Evolutionary conservation across 2,329 filamentous ascomycete species (phyloP).

Genomic region (Setomelanomma holmii): DNA sequence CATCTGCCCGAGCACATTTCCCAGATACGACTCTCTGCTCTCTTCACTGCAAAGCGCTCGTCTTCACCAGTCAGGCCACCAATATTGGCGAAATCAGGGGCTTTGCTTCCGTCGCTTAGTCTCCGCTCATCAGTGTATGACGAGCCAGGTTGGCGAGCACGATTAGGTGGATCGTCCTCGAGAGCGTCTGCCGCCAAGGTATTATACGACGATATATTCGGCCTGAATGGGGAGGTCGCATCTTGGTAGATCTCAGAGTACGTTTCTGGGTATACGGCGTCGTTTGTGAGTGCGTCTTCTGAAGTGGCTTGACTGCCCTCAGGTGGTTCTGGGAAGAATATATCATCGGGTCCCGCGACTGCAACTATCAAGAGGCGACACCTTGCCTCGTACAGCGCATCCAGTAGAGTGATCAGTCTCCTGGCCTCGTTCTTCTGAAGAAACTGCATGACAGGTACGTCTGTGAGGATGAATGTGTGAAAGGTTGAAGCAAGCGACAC

Average conservation of each 20-base stretch:
- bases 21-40: constrained; percentile 79
- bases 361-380: constrained; percentile 77
- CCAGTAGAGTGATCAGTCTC: constrained; percentile 79
- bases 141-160: constrained; percentile 35
- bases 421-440: constrained; percentile 81
- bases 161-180: constrained; percentile 60
- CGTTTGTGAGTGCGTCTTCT: constrained; percentile 38
- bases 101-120: constrained; percentile 10
- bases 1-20: constrained; percentile 78
- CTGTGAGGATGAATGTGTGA: constrained; percentile 77
- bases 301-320: constrained; percentile 4
- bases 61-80: constrained; percentile 79
- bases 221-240: constrained; percentile 76
- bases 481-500: constrained; percentile 81
- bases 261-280: constrained; percentile 70
- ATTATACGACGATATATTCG: constrained; percentile 74
- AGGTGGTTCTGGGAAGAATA: constrained; percentile 71
- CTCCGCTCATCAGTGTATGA: constrained; percentile 39
- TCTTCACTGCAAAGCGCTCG: constrained; percentile 81
- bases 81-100: constrained; percentile 70
- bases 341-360: constrained; percentile 70
- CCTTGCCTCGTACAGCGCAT: constrained; percentile 78
- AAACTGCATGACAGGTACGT: constrained; percentile 71
- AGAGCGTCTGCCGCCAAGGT: constrained; percentile 54
- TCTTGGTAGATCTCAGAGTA: constrained; percentile 81